These are phyloP conservation scores for Linnemannia schmuckeri DNA, from an alignment of 192 early-diverging fungal species.

Conservation along the genomic window DNA sequence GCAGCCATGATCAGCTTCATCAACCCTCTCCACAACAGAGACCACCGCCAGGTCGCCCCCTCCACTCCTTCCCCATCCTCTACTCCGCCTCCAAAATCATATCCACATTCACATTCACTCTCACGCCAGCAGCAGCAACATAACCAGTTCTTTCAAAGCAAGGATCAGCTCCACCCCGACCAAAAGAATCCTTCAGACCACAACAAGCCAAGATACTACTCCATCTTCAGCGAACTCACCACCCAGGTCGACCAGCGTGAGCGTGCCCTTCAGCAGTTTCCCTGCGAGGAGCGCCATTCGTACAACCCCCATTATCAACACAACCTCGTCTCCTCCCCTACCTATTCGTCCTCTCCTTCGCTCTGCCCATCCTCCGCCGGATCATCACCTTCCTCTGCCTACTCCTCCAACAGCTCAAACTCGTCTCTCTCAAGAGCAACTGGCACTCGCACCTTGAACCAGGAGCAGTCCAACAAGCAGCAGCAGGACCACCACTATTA, in stretches of 20 bases:
- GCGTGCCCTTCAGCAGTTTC: conserved; percentile 25
- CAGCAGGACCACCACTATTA: conserved; percentile 33
- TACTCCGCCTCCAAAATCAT: background rate
- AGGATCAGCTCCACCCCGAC: background rate
- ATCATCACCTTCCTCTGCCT: conserved; percentile 27
- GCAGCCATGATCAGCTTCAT: conserved; percentile 34
- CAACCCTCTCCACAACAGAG: background rate
- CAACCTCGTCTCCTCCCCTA: conserved; percentile 32
- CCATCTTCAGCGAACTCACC: conserved; percentile 22
- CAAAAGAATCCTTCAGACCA: background rate
- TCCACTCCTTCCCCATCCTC: background rate
- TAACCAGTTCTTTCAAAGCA: background rate
- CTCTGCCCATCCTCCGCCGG: conserved; percentile 19
- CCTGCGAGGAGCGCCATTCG: conserved; percentile 45
- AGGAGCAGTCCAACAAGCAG: conserved; percentile 18
- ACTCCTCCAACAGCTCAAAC: conserved; percentile 15
- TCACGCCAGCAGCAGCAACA: background rate
- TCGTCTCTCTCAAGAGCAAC: conserved; percentile 37
- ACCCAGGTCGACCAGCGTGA: conserved; percentile 19
- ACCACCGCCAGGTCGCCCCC: too few relatives aligned
- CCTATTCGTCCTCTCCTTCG: conserved; percentile 21
- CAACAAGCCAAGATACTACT: conserved; percentile 22
- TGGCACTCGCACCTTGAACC: background rate
- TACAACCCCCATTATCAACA: conserved; percentile 52
- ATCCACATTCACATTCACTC: background rate